Percentiles rank a stretch among this genome's conserved stretches.
phyloP scores from a whole-genome alignment of 202 grass and related monocot genomes.

The Schoenoplectus triqueter region DNA sequence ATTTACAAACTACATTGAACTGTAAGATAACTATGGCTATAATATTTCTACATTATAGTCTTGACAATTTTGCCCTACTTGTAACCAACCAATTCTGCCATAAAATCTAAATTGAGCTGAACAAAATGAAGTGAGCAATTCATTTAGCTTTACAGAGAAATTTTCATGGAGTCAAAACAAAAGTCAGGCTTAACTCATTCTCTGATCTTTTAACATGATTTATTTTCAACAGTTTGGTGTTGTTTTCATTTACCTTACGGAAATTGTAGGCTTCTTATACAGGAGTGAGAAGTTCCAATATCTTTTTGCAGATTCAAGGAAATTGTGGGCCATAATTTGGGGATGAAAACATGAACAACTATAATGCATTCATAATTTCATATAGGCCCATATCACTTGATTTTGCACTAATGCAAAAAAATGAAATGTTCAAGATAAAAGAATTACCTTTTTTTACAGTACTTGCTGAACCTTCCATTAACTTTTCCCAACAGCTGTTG shows the following conservation, averaged over 20 bases:
- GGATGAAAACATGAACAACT: not conserved
- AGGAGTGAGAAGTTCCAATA: slow-evolving; percentile 6
- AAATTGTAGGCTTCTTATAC: not conserved
- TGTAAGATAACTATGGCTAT: not conserved
- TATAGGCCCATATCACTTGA: not conserved
- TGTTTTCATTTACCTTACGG: no score
- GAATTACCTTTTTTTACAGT: slow-evolving; percentile 87
- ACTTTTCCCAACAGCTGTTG: slow-evolving; percentile 93
- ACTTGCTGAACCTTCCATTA: slow-evolving; percentile 89
- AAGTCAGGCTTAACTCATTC: no score
- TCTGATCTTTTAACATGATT: no score
- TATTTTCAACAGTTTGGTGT: no score
- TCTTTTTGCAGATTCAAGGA: not conserved
- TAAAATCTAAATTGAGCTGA: not conserved
- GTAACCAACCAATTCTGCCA: not conserved
- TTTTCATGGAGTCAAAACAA: not conserved
- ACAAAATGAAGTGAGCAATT: not conserved
- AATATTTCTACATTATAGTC: not conserved
- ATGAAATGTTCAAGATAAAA: not conserved
- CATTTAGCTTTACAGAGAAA: not conserved
- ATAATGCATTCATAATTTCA: not conserved
- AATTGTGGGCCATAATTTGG: not conserved
- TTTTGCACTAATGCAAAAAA: not conserved
- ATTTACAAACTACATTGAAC: not conserved
- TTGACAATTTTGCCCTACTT: not conserved